Evolutionary conservation across 257 asterid genomes (phyloP).

Genomic region (Fraxinus pennsylvanica): DNA sequence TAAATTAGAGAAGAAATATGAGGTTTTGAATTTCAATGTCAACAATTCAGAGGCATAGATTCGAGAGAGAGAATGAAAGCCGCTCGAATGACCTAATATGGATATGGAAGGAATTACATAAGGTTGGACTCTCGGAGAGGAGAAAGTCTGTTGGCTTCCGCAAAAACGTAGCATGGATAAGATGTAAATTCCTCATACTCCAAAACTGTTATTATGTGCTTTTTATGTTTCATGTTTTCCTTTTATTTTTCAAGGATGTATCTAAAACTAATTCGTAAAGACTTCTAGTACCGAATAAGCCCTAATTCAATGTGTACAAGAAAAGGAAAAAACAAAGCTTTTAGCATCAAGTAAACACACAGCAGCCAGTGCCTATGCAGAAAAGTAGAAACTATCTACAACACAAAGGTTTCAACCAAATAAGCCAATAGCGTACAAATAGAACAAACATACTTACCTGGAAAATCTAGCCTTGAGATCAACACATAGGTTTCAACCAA

Average conservation of each 20-base stretch:
- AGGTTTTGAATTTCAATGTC: not conserved
- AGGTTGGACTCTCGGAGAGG: too few species aligned
- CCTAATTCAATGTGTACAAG: not conserved
- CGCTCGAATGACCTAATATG: too few species aligned
- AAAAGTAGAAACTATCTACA: not conserved
- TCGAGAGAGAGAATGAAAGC: too few species aligned
- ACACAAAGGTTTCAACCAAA: not conserved
- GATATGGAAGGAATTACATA: too few species aligned
- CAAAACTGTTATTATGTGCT: not conserved
- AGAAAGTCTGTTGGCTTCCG: too few species aligned
- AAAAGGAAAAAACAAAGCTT: not conserved
- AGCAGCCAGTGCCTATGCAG: not conserved
- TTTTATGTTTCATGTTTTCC: slow-evolving; percentile 9
- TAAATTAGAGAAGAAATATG: not conserved
- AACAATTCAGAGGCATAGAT: too few species aligned
- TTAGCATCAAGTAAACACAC: not conserved
- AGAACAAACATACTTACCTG: slow-evolving; percentile 8
- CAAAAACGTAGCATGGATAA: too few species aligned
- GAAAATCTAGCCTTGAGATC: slow-evolving; percentile 25
- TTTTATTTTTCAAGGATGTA: not conserved
- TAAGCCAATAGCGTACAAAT: not conserved
- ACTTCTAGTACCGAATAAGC: not conserved
- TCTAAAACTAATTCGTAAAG: slow-evolving; percentile 6
- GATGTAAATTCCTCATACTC: too few species aligned
- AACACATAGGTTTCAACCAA: not conserved